Base-by-base conservation (phyloP, 441 rosid species). In the Breynia disticha region DNA sequence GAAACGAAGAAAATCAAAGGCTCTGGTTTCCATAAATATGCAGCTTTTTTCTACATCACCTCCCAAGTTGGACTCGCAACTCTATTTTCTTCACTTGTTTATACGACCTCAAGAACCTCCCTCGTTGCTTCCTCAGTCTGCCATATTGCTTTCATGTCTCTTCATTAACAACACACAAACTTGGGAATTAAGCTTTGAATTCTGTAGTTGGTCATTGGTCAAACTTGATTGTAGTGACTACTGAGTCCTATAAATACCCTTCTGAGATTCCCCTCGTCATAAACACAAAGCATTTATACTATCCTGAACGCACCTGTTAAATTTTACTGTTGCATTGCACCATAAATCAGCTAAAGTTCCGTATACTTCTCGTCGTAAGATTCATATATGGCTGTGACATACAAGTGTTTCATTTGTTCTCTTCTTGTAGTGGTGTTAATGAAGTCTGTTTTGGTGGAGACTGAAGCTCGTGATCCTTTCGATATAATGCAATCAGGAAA, bases 401-500 rank as follows among this genome's bases (percentile, higher is more conserved):
- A 19, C 7, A 63, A 65, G 56, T 60, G 67, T 42, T 4, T 72
- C 11, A 35, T 48, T 60, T 47, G 70, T 62, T 6, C 77, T 35
- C 16, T 76, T 38, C 41, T 75, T 48, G 1, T 46, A 20, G 52
- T 62, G 28, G 53, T 73, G 7, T 7, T 11, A 16, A n/a, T 70
- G 18, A 46, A 57, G 20, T 56, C 60, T 24, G 50, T 62, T 57
- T 51, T 74, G 38, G 47, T 20, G 6, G 63, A 59, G 55, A 59
- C 56, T 1, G 75, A 76, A 61, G 76, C 74, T 17, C 82, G 94
- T 19, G 21, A 19, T 20, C 82, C 90, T 0, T 74, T 79, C 69
- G 63, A 64, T 45, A 46, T 67, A 46, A 54, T 67, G 55, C 64
- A 62, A 56, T 52, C 70, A 9, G 19, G 17, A 53, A 63, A 60